A percentile compares a stretch with the other conserved stretches of the same genome.
Evolutionary conservation across 1,284 basidiomycete genomes (phyloP).

Genomic region (Ganoderma resinaceum): DNA sequence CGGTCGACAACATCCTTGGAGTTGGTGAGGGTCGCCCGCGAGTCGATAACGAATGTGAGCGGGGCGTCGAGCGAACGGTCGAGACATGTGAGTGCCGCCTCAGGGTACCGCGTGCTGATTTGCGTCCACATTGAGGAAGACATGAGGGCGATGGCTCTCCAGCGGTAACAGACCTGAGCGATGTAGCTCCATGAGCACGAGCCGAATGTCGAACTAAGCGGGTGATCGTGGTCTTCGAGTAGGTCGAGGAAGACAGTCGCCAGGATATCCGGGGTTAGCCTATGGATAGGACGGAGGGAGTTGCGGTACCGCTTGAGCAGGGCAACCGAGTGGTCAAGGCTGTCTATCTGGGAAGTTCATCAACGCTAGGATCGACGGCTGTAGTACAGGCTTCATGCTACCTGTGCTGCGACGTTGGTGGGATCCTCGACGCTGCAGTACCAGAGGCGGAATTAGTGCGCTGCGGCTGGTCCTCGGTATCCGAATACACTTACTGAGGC

Average conservation of each 20-base stretch:
- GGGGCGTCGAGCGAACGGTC: constrained; percentile 39
- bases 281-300: constrained; percentile 38
- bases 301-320: constrained; percentile 41
- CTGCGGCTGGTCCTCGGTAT: not conserved
- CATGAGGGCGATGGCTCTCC: constrained; percentile 36
- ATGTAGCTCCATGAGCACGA: constrained; percentile 36
- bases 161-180: constrained; percentile 39
- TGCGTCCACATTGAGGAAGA: constrained; percentile 40
- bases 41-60: constrained; percentile 36
- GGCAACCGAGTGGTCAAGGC: constrained; percentile 37
- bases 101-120: constrained; percentile 37
- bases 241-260: constrained; percentile 38
- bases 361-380: not conserved
- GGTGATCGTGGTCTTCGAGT: constrained; percentile 30
- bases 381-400: constrained; percentile 5
- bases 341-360: constrained; percentile 30
- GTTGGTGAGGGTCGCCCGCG: constrained; percentile 25
- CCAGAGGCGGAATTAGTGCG: constrained; percentile 10
- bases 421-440: constrained; percentile 23
- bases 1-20: constrained; percentile 34
- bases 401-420: constrained; percentile 27
- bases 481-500: constrained; percentile 34
- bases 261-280: constrained; percentile 38
- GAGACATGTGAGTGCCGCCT: constrained; percentile 37
- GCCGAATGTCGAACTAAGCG: constrained; percentile 33